Conservation (phyloP, 2,329 filamentous ascomycete genomes). For the Hypoxylon sp. region DNA sequence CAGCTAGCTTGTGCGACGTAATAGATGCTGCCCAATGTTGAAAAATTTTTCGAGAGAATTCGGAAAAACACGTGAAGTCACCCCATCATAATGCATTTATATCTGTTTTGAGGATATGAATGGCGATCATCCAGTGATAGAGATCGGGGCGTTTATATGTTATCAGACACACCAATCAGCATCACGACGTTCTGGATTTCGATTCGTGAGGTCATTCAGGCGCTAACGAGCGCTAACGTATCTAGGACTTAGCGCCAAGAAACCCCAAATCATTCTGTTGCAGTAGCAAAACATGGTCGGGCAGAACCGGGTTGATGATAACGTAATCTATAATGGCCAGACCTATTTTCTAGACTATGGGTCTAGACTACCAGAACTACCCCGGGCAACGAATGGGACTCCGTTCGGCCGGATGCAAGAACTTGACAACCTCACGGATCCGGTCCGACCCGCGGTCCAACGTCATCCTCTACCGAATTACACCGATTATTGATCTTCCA, state of each 20-base stretch:
- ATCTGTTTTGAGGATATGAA: conserved; percentile 7
- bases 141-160: conserved; percentile 6
- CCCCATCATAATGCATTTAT: conserved; percentile 5
- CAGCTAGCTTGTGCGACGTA: conserved; percentile 31
- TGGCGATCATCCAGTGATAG: conserved; percentile 18
- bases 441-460: conserved; percentile 40
- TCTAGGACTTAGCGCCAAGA: conserved; percentile 20
- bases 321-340: conserved; percentile 32
- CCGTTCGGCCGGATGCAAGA: conserved; percentile 39
- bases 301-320: conserved; percentile 36
- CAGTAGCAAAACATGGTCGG: conserved; percentile 36
- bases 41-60: conserved; percentile 26
- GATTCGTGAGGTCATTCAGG: conserved; percentile 35
- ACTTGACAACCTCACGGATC: conserved; percentile 25
- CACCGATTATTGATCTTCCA: conserved; percentile 24
- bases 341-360: conserved; percentile 27
- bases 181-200: conserved; percentile 22
- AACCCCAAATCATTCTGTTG: conserved; percentile 27
- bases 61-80: conserved; percentile 26
- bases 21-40: conserved; percentile 27
- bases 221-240: conserved; percentile 25
- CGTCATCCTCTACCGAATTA: conserved; percentile 32
- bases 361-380: conserved; percentile 33
- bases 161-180: conserved; percentile 33
- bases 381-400: conserved; percentile 33